Evolutionary conservation across 225 moss, liverwort and hornwort species (phyloP), one percentile per base, ranked within the genome.

Genomic region (Neckera pumila): DNA sequence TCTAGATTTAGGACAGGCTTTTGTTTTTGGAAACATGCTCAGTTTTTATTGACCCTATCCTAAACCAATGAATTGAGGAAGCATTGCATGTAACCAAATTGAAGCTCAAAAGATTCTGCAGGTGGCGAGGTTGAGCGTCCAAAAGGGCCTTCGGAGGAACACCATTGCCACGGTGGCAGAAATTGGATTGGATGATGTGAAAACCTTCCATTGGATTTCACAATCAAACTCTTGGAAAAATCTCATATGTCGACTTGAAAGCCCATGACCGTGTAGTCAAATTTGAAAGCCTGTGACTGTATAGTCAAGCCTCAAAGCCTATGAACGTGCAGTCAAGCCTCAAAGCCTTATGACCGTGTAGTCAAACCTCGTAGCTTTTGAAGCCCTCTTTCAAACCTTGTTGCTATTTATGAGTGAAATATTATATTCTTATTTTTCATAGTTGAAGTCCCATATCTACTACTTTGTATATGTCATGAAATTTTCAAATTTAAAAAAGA

Each of bases 311-410:
- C 5, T 64, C 5, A 4, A 5, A 70, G 42, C 3, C 40, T 2
- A 19, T 65, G 13, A 65, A 18, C 5, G 3, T 18, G 2, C 14
- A 54, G 54, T 1, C 54, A 54, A 54, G 18, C 1, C 54, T 54
- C 17, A 54, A 53, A 54, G 17, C 17, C 17, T n/a, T 2, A 19
- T 65, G 13, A 65, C 34, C 5, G 3, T 18, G 2, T 7, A 54
- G 54, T 1, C 54, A 54, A 54, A 54, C 1, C 54, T 54, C 17
- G 18, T 16, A 54, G 17, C 17, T 7, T 7, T 60, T 14, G 7
- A 61, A 61, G 61, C 28, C 17, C 4, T 66, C 4, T 3, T 0
- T 5, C 36, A 1, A 1, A 12, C n/a, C 21, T 12, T n/a, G 11
- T 66, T 66, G 20, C 20, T 36, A 36, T 19, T 66, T 36, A 4